A percentile compares a stretch with the other conserved stretches of the same genome.
These are phyloP conservation scores for Schizochytrium sp. DNA, from an alignment of 108 stramenopile species.

Conservation along the genomic window DNA sequence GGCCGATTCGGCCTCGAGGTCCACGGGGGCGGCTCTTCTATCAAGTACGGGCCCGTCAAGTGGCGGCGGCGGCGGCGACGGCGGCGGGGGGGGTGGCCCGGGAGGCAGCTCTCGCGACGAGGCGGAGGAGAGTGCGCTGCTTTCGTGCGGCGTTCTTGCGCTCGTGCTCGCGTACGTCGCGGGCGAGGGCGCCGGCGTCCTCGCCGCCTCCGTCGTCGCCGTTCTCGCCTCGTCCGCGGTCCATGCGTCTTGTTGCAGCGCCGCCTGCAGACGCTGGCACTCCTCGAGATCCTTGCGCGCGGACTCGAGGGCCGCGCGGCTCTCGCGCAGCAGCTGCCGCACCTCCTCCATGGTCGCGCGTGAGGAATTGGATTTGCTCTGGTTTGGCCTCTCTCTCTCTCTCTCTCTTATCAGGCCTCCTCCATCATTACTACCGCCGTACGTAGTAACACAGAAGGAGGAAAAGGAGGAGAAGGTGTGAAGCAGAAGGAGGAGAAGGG, in stretches of 20 bases:
- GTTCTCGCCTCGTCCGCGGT: not conserved
- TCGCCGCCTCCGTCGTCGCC: not conserved
- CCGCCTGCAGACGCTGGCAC: not conserved
- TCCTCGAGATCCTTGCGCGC: slow-evolving; percentile 3
- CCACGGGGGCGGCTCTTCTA: not conserved
- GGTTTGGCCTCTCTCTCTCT: not conserved
- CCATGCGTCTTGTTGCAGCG: not conserved
- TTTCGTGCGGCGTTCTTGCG: no score
- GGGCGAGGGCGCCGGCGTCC: not conserved
- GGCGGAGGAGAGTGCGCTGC: not conserved
- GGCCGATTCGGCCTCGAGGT: not conserved
- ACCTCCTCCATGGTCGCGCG: not conserved
- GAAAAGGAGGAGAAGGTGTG: no score
- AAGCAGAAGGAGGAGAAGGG: no score
- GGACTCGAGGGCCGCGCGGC: not conserved
- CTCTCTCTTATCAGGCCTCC: not conserved
- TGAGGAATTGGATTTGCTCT: not conserved
- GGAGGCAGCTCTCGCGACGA: not conserved
- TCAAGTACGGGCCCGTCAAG: no score
- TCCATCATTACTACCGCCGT: no score
- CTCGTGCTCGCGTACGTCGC: no score
- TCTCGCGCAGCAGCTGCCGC: not conserved
- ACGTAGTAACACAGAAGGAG: no score
- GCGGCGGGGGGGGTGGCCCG: not conserved
- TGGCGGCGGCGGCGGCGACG: not conserved